Base-by-base conservation (phyloP, 768 basidiomycete genomes). In the Hysterangium stoloniferum region DNA sequence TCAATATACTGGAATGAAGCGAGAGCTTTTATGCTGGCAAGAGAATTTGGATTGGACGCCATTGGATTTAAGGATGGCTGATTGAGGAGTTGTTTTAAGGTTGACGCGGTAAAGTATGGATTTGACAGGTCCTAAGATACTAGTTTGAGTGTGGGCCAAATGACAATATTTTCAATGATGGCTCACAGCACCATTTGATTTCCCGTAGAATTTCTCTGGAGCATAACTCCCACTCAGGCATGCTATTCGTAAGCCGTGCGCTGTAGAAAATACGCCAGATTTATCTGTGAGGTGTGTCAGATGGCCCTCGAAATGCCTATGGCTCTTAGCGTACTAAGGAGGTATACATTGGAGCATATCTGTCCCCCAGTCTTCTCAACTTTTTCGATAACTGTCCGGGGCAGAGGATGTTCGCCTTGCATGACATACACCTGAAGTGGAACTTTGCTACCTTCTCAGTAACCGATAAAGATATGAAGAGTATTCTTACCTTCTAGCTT, bases 351-450 rank as follows among this genome's bases (percentile, higher is more conserved):
- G 55, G 78, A 75, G 62, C 81, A 83, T 22, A 98, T 60, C 61
- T 93, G 83, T 33, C 89, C 90, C 1, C 82, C 81, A 2, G 82
- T 84, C 63, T 78, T 75, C 17, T 79, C 74, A 60, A 88, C 84
- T 62, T 81, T 84, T 55, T 84, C 80, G 52, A 88, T 77, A 15
- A 96, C 81, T 24, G 69, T 63, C 38, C 75, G 70, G 4, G 93
- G 91, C 12, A 97, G 65, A 1, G 84, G 79, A 56, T 80, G 69
- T 47, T 81, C 78, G 15, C 94, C 94, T 62, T 92, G 83, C 78
- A 92, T 93, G 52, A 96, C 81, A 68, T 95, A 97, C 58, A 90
- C 93, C 60, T 89, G 86, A 15, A 95, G 68, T 9, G 94, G 89
- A 25, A 82, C 90, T 95, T 57, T 20, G 52, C 49, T 48, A n/a